Percentiles rank a stretch among this genome's conserved stretches.
Evolutionary conservation across 164 flowering plant species (phyloP).

Genomic region (Chimonanthus praecox): DNA sequence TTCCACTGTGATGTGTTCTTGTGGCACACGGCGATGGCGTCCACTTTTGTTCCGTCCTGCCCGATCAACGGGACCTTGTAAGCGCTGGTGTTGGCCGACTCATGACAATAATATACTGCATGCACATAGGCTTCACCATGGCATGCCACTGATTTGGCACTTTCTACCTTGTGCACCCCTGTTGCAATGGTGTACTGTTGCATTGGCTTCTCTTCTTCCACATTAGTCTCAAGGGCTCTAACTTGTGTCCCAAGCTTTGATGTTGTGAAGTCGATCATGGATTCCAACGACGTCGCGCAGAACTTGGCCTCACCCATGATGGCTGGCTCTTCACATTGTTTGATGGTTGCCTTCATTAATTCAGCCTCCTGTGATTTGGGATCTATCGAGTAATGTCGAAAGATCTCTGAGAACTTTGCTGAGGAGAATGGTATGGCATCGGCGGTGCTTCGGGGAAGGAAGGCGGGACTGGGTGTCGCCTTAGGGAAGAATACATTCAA

Average conservation of each 20-base stretch:
- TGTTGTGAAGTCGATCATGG: constrained; percentile 29
- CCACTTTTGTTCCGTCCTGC: constrained; percentile 23
- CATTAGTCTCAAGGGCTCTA: constrained; percentile 10
- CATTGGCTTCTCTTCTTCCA: constrained; percentile 3
- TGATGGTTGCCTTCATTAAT: constrained; percentile 21
- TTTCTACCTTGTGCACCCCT: constrained; percentile 10
- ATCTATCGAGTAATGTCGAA: constrained; percentile 22
- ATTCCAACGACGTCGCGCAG: constrained; percentile 32
- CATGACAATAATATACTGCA: constrained; percentile 32
- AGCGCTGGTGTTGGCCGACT: constrained; percentile 16
- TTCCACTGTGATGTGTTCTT: constrained; percentile 31
- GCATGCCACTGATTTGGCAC: constrained; percentile 20
- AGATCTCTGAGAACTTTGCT: constrained; percentile 24
- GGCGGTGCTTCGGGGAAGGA: constrained; percentile 32
- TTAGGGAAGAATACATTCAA: constrained; percentile 22
- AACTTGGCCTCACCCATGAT: constrained; percentile 20
- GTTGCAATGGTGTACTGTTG: constrained; percentile 13
- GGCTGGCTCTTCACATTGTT: constrained; percentile 24
- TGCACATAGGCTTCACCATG: constrained; percentile 23
- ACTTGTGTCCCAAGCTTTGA: constrained; percentile 21
- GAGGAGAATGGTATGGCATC: constrained; percentile 37
- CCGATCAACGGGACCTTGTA: constrained; percentile 23
- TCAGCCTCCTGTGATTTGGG: constrained; percentile 34
- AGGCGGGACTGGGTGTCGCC: constrained; percentile 17
- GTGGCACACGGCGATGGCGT: constrained; percentile 29